These are phyloP conservation scores for Russula olivacea DNA, from an alignment of 768 basidiomycete species.

Conservation along the genomic window DNA sequence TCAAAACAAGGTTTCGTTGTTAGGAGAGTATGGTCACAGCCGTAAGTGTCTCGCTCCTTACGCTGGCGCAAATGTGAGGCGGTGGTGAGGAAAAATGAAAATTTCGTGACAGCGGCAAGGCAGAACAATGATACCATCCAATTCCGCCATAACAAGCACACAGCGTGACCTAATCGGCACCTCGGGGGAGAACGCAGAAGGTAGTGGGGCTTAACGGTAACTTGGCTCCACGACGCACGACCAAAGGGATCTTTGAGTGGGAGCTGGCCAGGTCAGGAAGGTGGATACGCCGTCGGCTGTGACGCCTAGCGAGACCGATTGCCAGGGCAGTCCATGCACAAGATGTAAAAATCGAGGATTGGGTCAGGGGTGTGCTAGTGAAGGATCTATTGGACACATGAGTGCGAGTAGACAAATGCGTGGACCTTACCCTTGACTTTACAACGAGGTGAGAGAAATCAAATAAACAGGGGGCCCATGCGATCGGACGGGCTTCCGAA, in stretches of 20 bases:
- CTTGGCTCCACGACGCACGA: conserved; percentile 6
- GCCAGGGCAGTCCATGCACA: conserved; percentile 9
- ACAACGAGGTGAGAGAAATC: conserved; percentile 7
- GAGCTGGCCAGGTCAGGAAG: conserved; percentile 8
- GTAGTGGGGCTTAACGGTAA: not conserved
- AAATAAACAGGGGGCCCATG: conserved; percentile 3
- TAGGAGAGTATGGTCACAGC: conserved; percentile 4
- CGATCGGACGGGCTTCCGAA: conserved; percentile 9
- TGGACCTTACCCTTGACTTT: conserved; percentile 5
- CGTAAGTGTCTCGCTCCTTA: conserved; percentile 2
- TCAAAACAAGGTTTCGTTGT: conserved; percentile 22
- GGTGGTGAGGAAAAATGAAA: not conserved
- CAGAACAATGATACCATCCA: not conserved
- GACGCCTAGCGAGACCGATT: not conserved
- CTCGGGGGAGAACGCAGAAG: not conserved
- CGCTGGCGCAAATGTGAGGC: conserved; percentile 1
- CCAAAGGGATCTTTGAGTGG: not conserved
- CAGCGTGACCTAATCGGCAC: not conserved
- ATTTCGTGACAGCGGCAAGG: conserved; percentile 3
- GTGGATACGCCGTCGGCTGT: conserved; percentile 5
- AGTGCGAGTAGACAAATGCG: not conserved
- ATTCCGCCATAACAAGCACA: not conserved
- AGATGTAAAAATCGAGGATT: conserved; percentile 5
- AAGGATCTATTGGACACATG: not conserved
- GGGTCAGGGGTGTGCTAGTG: not conserved